A percentile compares a stretch with the other conserved stretches of the same genome.
phyloP scores from a whole-genome alignment of 257 asterid species.

The Asclepias syriaca region DNA sequence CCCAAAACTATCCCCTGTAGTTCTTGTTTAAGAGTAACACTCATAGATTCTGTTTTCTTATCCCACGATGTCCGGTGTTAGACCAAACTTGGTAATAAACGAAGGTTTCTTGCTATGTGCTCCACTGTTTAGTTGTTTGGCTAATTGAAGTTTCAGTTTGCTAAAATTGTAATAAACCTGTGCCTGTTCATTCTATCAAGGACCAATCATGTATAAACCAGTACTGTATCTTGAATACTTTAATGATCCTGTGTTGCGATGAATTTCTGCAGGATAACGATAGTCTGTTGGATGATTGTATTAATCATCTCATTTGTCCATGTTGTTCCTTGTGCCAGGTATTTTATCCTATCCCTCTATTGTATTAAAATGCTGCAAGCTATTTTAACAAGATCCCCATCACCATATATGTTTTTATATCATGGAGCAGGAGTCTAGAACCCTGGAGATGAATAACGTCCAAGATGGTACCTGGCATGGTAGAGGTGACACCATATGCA shows the following conservation, averaged over 20 bases:
- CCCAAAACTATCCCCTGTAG: background rate
- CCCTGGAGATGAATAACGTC: slow-evolving; percentile 95
- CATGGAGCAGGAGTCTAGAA: slow-evolving; percentile 77
- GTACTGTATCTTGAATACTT: background rate
- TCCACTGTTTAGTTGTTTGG: background rate
- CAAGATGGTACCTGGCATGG: slow-evolving; percentile 95
- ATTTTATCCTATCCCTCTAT: slow-evolving; percentile 15
- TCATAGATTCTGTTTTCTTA: background rate
- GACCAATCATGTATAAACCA: background rate
- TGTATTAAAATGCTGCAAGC: background rate
- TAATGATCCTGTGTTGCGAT: background rate
- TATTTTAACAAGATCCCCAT: background rate
- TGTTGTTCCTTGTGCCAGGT: slow-evolving; percentile 94
- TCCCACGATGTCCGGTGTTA: too few species aligned
- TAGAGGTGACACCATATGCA: slow-evolving; percentile 83
- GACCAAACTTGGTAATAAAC: background rate
- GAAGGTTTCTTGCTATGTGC: background rate
- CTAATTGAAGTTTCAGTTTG: background rate
- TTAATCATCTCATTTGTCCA: slow-evolving; percentile 82
- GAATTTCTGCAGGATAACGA: slow-evolving; percentile 61
- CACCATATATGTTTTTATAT: background rate
- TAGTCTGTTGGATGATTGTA: slow-evolving; percentile 63
- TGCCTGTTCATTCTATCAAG: background rate
- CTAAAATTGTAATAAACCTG: background rate
- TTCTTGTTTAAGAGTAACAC: background rate